These are phyloP conservation scores for Penicillium fimorum DNA, from an alignment of 495 filamentous ascomycete genomes.

Conservation along the genomic window DNA sequence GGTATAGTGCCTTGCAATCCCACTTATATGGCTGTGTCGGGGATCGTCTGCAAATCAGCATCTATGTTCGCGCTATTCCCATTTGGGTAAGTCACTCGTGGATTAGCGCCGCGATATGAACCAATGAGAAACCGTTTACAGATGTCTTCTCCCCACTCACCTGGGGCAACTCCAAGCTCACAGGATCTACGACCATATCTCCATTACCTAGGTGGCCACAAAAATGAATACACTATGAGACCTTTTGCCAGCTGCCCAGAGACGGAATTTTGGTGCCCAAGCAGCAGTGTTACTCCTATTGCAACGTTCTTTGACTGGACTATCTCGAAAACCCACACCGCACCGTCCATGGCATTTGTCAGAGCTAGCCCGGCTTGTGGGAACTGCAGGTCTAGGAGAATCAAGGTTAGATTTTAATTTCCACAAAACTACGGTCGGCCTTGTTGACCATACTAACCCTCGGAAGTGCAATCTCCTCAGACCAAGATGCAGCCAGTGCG, in stretches of 20 bases:
- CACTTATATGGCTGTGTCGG: neutral
- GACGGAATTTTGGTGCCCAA: neutral
- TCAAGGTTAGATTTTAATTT: neutral
- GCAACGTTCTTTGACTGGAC: neutral
- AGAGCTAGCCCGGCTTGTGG: slow-evolving; percentile 5
- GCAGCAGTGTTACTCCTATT: neutral
- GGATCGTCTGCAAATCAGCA: neutral
- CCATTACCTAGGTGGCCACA: neutral
- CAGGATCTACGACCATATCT: neutral
- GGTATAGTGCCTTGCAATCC: neutral
- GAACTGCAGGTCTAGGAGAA: slow-evolving; percentile 1
- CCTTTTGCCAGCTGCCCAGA: neutral
- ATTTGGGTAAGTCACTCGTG: neutral
- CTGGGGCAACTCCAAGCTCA: neutral
- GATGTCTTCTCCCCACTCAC: neutral
- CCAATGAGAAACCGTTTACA: neutral
- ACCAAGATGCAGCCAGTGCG: slow-evolving; percentile 2
- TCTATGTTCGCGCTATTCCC: neutral
- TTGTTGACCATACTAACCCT: neutral
- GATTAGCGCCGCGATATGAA: neutral
- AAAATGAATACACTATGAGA: neutral
- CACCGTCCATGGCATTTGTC: neutral
- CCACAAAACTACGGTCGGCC: neutral
- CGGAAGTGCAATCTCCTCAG: neutral
- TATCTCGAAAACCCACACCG: neutral